phyloP scores from a whole-genome alignment of 306 rosid species.

The Ochetophila trinervis region DNA sequence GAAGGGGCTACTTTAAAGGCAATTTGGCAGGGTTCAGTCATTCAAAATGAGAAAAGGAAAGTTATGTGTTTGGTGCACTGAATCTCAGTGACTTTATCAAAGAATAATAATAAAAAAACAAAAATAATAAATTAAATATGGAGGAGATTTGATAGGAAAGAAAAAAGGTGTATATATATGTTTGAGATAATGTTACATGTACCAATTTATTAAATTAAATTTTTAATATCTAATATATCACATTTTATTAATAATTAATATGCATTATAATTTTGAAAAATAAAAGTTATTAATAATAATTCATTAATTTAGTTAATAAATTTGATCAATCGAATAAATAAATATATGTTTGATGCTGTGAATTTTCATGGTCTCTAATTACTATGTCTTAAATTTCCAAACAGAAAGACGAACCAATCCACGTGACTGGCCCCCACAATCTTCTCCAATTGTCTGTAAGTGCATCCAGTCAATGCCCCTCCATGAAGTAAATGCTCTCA shows the following conservation, averaged over 20 bases:
- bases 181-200: no score
- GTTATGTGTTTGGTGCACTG: background rate
- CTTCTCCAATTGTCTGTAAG: constrained; percentile 6
- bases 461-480: background rate
- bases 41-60: background rate
- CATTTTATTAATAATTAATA: no score
- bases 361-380: background rate
- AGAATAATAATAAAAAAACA: background rate
- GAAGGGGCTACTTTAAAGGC: constrained; percentile 7
- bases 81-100: constrained; percentile 5
- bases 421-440: constrained; percentile 15
- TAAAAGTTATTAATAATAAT: no score
- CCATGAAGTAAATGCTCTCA: background rate
- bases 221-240: no score
- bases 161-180: background rate
- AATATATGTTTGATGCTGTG: background rate
- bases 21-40: constrained; percentile 7
- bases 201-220: no score
- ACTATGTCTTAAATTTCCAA: background rate
- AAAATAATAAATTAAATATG: background rate
- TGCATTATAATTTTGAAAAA: no score
- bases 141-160: background rate
- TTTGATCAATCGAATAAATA: no score
- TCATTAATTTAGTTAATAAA: no score
- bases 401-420: constrained; percentile 2